Percentiles rank a stretch among this genome's conserved stretches.
Evolutionary conservation across 257 asterid genomes (phyloP).

Genomic region (Nicotiana tomentosiformis): DNA sequence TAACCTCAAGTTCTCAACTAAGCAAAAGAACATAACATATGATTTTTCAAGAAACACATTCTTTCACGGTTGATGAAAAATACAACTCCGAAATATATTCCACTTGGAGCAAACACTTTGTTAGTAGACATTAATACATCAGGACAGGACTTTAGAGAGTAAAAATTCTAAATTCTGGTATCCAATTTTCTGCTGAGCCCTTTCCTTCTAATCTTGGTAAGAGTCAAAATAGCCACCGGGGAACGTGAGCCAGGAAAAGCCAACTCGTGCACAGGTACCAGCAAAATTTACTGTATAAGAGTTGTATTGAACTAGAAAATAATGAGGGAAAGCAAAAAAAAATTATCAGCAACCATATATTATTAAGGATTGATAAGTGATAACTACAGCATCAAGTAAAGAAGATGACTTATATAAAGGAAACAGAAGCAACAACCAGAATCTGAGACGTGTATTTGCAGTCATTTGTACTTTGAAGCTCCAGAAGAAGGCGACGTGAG

Average conservation of each 20-base stretch:
- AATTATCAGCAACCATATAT: neutral
- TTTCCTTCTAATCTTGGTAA: neutral
- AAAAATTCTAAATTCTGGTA: neutral
- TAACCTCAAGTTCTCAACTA: neutral
- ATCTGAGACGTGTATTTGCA: neutral
- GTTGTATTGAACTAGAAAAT: neutral
- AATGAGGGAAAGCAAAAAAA: neutral
- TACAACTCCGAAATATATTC: neutral
- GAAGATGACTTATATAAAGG: neutral
- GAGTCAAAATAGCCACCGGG: neutral
- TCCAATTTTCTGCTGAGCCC: neutral
- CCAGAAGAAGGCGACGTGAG: constrained; percentile 20
- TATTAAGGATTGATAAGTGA: neutral
- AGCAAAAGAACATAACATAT: neutral
- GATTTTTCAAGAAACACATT: neutral
- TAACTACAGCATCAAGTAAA: neutral
- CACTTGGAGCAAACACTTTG: neutral
- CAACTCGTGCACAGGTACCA: neutral
- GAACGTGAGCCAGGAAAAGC: neutral
- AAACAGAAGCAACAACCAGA: neutral
- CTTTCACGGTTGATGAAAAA: neutral
- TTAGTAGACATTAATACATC: neutral
- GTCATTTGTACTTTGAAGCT: constrained; percentile 15
- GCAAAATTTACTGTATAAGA: neutral
- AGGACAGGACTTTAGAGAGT: neutral